Percentiles rank a stretch among this genome's conserved stretches.
phyloP scores from a whole-genome alignment of 495 filamentous ascomycete genomes.

The Aspergillus taichungensis region DNA sequence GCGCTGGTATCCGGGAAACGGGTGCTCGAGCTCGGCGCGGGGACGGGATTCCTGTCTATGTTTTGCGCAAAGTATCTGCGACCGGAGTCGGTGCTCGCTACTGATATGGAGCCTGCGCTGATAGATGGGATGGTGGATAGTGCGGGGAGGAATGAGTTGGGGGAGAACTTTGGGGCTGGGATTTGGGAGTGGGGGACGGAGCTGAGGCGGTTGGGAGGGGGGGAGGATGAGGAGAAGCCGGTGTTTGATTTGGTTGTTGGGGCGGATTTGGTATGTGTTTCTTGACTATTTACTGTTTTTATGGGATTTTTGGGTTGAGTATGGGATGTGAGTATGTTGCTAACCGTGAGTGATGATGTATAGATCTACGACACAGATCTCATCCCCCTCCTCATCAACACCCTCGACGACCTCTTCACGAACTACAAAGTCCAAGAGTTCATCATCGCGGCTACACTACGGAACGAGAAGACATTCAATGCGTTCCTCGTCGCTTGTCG shows the following conservation, averaged over 20 bases:
- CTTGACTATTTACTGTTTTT: neutral
- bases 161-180: constrained; percentile 26
- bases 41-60: constrained; percentile 78
- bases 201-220: constrained; percentile 8
- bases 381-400: constrained; percentile 48
- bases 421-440: constrained; percentile 37
- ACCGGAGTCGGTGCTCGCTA: constrained; percentile 56
- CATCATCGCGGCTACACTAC: constrained; percentile 51
- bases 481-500: constrained; percentile 48
- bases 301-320: neutral
- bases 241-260: constrained; percentile 42
- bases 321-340: neutral
- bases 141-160: constrained; percentile 55
- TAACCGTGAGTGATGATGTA: neutral
- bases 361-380: constrained; percentile 58
- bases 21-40: constrained; percentile 81
- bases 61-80: constrained; percentile 67
- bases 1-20: constrained; percentile 44
- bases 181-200: constrained; percentile 33
- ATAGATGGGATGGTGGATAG: constrained; percentile 61
- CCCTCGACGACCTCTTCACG: constrained; percentile 46
- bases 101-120: constrained; percentile 71
- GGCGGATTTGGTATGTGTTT: constrained; percentile 37
- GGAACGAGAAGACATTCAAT: constrained; percentile 55
- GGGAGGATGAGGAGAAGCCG: constrained; percentile 3